Percentiles rank a stretch among this genome's conserved stretches.
Evolutionary conservation across 2,329 filamentous ascomycete genomes (phyloP).

Genomic region (Aureobasidium zeae): DNA sequence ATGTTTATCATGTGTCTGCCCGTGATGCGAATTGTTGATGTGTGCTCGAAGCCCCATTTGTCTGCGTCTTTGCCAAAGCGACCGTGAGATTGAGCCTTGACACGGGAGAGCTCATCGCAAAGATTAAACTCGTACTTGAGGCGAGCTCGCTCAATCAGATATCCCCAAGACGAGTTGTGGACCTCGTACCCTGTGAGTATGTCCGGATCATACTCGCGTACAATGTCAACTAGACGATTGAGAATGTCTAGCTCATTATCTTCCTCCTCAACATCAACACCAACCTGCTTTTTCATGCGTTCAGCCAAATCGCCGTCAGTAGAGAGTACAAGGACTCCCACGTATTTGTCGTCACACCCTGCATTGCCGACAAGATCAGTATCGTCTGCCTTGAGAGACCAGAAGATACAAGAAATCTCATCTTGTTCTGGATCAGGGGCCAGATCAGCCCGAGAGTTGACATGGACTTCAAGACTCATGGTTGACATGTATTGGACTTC

Average conservation of each 20-base stretch:
- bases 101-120: conserved; percentile 82
- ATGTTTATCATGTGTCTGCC: conserved; percentile 95
- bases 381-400: conserved; percentile 74
- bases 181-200: conserved; percentile 93
- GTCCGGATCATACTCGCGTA: conserved; percentile 77
- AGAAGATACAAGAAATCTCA: conserved; percentile 80
- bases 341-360: conserved; percentile 40
- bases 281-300: conserved; percentile 50
- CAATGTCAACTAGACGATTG: conserved; percentile 76
- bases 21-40: conserved; percentile 84
- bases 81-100: conserved; percentile 74
- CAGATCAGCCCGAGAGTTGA: conserved; percentile 72
- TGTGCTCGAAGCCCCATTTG: conserved; percentile 88
- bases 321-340: conserved; percentile 62
- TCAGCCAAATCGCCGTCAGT: conserved; percentile 44
- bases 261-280: conserved; percentile 64
- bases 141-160: conserved; percentile 80
- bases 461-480: conserved; percentile 88
- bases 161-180: conserved; percentile 89
- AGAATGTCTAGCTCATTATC: conserved; percentile 74
- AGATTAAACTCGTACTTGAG: conserved; percentile 83
- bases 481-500: conserved; percentile 92
- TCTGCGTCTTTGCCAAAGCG: conserved; percentile 80
- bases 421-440: conserved; percentile 86
- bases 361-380: conserved; percentile 44